Base-by-base conservation (phyloP, 371 early-diverging fungal genomes). In the Umbelopsis sp. region DNA sequence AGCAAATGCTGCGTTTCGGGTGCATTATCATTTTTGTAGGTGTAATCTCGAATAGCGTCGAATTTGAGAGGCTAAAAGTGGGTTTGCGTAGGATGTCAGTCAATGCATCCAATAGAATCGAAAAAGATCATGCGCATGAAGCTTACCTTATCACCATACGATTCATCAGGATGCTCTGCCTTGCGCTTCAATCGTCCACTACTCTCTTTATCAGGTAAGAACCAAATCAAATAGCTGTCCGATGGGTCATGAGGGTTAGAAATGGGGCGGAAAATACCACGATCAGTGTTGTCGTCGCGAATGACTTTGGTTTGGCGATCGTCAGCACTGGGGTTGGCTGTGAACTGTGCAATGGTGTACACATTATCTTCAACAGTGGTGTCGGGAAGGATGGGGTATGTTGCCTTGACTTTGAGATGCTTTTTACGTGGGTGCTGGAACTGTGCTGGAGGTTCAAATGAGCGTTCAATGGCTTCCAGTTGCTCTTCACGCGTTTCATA, bases 311-410 rank as follows among this genome's bases (percentile, higher is more conserved):
- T 62, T 44, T 74, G 37, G 66, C 79, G 65, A 4, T 66, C 57
- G 50, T 85, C 80, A 66, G 85, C 82, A n/a, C 90, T 81, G 3
- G 96, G 94, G 69, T 91, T 89, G 8, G 78, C 81, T 70, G 90
- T 91, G 70, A 91, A 92, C 16, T 87, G 86, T n/a, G 86, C 88
- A 50, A 90, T 78, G 2, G 85, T 85, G 74, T 92, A 94, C 14
- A 78, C 77, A 64, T 89, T 88, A 50, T 89, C 80, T 89, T 90
- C 89, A 51, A 86, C 75, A 12, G 70, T 74, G 44, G 85, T 86
- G 69, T 95, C 92, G 10, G 97, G 97, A 50, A 92, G 82, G 38
- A 96, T 66, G 12, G 94, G 94, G 11, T 87, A 76, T 20, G 92
- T 81, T 63, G 92, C 92, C 44, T 90, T 89, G n/a, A 92, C 94